Conservation (phyloP, 352 stramenopile species). For the Globisporangium cystogenes region DNA sequence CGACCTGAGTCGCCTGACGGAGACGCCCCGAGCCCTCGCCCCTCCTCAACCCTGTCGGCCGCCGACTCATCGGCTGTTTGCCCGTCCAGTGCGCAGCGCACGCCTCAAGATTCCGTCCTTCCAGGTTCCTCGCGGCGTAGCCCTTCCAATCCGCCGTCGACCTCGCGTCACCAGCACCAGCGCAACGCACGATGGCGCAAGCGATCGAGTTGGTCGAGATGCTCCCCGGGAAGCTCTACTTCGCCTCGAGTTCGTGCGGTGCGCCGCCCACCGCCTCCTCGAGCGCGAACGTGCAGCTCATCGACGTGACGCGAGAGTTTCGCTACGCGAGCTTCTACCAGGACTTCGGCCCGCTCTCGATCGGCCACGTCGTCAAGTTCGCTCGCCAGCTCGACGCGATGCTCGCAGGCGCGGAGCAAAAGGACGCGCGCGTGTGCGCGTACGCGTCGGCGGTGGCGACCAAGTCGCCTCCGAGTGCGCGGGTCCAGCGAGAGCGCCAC, state of each 20-base stretch:
- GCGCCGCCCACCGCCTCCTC: not conserved
- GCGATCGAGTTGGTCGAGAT: conserved; percentile 28
- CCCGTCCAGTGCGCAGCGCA: too few relatives aligned
- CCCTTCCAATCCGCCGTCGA: not conserved
- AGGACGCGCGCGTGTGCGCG: conserved; percentile 69
- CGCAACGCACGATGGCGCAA: conserved; percentile 2
- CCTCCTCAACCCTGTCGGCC: too few relatives aligned
- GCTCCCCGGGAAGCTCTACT: conserved; percentile 26
- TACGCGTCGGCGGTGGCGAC: conserved; percentile 6
- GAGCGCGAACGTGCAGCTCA: conserved; percentile 13
- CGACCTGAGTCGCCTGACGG: too few relatives aligned
- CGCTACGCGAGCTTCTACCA: conserved; percentile 94
- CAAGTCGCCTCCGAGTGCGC: not conserved
- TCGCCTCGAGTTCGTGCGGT: conserved; percentile 16
- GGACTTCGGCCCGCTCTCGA: conserved; percentile 94
- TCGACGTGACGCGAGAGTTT: conserved; percentile 38
- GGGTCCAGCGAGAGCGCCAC: not conserved
- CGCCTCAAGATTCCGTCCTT: too few relatives aligned
- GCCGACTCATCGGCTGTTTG: too few relatives aligned
- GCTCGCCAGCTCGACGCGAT: conserved; percentile 67
- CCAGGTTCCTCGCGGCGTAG: not conserved
- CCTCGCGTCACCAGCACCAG: not conserved
- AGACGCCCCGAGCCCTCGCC: too few relatives aligned
- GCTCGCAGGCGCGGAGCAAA: conserved; percentile 21
- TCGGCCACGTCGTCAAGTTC: conserved; percentile 90